phyloP scores from a whole-genome alignment of 2,329 filamentous ascomycete species.

The Lachnellula suecica region DNA sequence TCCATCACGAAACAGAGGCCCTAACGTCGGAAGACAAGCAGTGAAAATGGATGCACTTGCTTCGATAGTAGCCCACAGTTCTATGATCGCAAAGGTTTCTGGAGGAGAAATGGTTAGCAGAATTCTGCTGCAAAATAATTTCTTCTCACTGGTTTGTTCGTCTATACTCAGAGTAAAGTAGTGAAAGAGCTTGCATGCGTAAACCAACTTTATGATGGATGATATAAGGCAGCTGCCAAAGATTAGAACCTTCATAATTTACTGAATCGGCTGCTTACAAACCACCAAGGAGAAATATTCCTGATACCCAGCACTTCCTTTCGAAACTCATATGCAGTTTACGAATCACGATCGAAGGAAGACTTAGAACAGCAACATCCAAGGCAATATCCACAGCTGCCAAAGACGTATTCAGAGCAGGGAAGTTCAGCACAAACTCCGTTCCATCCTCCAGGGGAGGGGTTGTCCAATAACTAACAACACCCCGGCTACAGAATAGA shows the following conservation, averaged over 20 bases:
- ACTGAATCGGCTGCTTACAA: background rate
- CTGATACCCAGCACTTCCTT: background rate
- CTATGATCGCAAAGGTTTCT: background rate
- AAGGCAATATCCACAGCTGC: constrained; percentile 3
- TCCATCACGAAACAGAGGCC: background rate
- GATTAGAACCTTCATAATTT: background rate
- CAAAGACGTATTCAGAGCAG: background rate
- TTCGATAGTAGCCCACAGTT: background rate
- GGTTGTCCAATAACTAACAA: background rate
- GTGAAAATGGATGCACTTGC: background rate
- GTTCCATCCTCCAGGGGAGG: background rate
- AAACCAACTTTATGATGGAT: background rate
- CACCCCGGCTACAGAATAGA: too few relatives aligned
- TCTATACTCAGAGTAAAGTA: too few relatives aligned
- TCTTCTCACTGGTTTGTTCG: too few relatives aligned
- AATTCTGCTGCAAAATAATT: too few relatives aligned
- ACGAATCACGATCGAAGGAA: background rate
- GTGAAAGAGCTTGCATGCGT: too few relatives aligned
- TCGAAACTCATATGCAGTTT: constrained; percentile 7
- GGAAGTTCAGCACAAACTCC: too few relatives aligned
- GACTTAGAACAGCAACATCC: constrained; percentile 2
- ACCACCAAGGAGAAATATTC: background rate
- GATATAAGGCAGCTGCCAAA: background rate
- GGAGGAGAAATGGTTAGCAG: background rate
- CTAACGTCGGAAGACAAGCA: background rate